Conservation (phyloP, 176 grass and related monocot genomes). For the Carex parvula region DNA sequence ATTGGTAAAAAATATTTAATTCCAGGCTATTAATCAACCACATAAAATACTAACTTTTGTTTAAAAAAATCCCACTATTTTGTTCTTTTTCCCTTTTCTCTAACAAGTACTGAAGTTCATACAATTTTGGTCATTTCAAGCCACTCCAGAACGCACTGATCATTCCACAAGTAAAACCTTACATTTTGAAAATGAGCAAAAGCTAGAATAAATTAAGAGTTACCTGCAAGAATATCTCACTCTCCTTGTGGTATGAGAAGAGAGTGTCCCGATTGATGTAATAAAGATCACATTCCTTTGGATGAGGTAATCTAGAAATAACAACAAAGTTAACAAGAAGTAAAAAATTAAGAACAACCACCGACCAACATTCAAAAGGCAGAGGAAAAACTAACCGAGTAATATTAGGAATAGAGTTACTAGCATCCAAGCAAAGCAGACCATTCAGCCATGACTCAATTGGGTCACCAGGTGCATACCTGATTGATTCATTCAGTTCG, state of each 20-base stretch:
- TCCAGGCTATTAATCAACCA: not conserved
- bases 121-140: not conserved
- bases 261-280: slow-evolving; percentile 98
- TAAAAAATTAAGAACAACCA: slow-evolving; percentile 5
- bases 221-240: slow-evolving; percentile 93
- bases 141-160: not conserved
- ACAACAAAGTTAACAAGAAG: not conserved
- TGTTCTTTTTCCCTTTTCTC: not conserved
- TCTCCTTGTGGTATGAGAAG: slow-evolving; percentile 96
- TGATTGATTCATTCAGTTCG: slow-evolving; percentile 89
- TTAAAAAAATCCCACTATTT: not conserved
- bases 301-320: slow-evolving; percentile 58
- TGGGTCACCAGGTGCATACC: slow-evolving; percentile 89
- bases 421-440: slow-evolving; percentile 93
- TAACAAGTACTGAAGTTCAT: slow-evolving; percentile 12
- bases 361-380: not conserved
- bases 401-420: slow-evolving; percentile 78
- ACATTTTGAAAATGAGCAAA: not conserved
- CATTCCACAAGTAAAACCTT: not conserved
- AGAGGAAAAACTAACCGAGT: slow-evolving; percentile 50
- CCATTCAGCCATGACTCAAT: slow-evolving; percentile 89
- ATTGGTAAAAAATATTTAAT: slow-evolving; percentile 25
- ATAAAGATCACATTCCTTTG: slow-evolving; percentile 77
- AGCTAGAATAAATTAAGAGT: slow-evolving; percentile 16
- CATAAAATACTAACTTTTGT: not conserved